Evolutionary conservation across 495 filamentous ascomycete species (phyloP).

Genomic region (Thermothielavioides terrestris): DNA sequence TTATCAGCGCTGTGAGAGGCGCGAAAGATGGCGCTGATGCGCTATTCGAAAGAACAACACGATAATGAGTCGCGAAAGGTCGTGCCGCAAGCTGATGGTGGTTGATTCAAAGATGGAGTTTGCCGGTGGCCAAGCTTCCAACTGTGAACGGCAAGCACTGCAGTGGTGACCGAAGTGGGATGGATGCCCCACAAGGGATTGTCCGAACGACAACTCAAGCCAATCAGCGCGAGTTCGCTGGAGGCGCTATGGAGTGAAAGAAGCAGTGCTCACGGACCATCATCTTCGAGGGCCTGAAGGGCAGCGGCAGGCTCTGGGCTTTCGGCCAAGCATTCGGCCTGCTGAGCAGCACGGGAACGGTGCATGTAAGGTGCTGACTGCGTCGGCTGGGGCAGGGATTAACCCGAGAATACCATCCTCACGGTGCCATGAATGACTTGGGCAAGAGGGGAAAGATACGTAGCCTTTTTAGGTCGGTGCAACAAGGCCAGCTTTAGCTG

Average conservation of each 20-base stretch:
- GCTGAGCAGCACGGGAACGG: too few relatives aligned
- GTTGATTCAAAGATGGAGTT: constrained; percentile 9
- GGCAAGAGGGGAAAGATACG: too few relatives aligned
- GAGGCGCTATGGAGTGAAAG: not conserved
- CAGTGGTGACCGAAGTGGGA: constrained; percentile 8
- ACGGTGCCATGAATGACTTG: too few relatives aligned
- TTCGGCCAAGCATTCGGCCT: too few relatives aligned
- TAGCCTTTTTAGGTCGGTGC: too few relatives aligned
- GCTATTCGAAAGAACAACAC: not conserved
- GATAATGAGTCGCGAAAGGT: not conserved
- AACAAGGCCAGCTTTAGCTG: too few relatives aligned
- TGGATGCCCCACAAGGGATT: constrained; percentile 4
- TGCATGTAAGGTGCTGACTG: too few relatives aligned
- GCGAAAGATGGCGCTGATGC: not conserved
- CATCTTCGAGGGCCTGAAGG: too few relatives aligned
- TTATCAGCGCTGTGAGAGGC: not conserved
- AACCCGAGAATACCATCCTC: too few relatives aligned
- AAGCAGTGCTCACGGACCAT: not conserved
- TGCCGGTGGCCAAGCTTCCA: constrained; percentile 4
- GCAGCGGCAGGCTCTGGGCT: too few relatives aligned
- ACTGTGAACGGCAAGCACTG: not conserved
- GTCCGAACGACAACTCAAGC: constrained; percentile 17
- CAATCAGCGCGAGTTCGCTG: constrained; percentile 7
- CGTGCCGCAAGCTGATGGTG: constrained; percentile 8
- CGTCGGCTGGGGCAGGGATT: too few relatives aligned